A percentile compares a stretch with the other conserved stretches of the same genome.
Conservation (phyloP, 495 filamentous ascomycete genomes). For the Neurospora sp. region DNA sequence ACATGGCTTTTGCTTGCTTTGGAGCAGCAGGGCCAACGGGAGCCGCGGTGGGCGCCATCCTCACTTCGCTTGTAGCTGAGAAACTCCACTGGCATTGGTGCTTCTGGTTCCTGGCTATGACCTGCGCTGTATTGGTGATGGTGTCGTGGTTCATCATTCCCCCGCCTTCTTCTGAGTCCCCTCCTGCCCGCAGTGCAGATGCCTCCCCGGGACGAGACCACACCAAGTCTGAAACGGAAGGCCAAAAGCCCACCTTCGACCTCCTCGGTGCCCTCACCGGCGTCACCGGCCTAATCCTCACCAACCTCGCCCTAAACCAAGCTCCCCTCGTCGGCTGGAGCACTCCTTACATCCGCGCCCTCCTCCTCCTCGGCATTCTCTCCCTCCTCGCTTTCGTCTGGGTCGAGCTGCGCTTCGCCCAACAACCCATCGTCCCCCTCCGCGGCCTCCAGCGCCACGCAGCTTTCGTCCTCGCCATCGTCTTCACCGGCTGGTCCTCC, state of each 20-base stretch:
- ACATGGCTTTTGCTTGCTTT: conserved; percentile 52
- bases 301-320: conserved; percentile 54
- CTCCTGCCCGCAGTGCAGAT: background rate
- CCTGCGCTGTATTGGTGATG: conserved; percentile 30
- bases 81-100: conserved; percentile 57
- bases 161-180: conserved; percentile 7
- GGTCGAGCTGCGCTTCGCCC: conserved; percentile 31
- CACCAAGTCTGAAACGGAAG: background rate
- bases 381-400: conserved; percentile 38
- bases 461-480: conserved; percentile 42
- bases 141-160: conserved; percentile 42
- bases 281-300: conserved; percentile 42
- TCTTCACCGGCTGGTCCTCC: conserved; percentile 48
- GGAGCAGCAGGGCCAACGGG: conserved; percentile 52
- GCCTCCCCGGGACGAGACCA: conserved; percentile 1
- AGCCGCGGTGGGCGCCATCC: conserved; percentile 38
- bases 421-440: conserved; percentile 45
- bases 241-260: conserved; percentile 31
- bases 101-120: conserved; percentile 46
- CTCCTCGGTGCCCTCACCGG: conserved; percentile 38
- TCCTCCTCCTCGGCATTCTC: conserved; percentile 44
- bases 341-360: conserved; percentile 36
- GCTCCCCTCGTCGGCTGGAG: conserved; percentile 48
- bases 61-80: conserved; percentile 41
- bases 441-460: conserved; percentile 37